Percentiles rank a stretch among this genome's conserved stretches.
Evolutionary conservation across 345 rosid species (phyloP).

Genomic region (Lepidium aucheri): DNA sequence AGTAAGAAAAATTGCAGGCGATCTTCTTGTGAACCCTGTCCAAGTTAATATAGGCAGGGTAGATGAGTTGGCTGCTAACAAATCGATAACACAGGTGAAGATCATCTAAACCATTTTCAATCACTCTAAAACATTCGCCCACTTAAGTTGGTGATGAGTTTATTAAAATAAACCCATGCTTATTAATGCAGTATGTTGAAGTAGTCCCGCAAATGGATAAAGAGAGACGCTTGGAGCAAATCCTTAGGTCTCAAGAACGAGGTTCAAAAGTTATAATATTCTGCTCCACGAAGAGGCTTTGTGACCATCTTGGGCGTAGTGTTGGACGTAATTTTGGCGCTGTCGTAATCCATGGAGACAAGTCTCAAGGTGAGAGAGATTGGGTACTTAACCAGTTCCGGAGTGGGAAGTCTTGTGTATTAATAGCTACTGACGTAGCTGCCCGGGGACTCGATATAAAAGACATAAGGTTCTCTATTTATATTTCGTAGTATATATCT

Average conservation of each 20-base stretch:
- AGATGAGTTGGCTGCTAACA: constrained; percentile 94
- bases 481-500: not conserved
- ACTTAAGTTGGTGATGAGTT: constrained; percentile 8
- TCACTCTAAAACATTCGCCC: not conserved
- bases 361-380: constrained; percentile 94
- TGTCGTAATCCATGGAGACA: constrained; percentile 89
- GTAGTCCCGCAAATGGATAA: constrained; percentile 89
- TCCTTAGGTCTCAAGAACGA: constrained; percentile 79
- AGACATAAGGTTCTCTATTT: constrained; percentile 66
- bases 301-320: constrained; percentile 85
- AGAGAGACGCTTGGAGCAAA: constrained; percentile 87
- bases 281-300: constrained; percentile 84
- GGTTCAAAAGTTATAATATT: constrained; percentile 88
- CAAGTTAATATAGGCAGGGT: constrained; percentile 97
- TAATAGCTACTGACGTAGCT: constrained; percentile 98
- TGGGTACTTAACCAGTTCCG: constrained; percentile 91
- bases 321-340: constrained; percentile 85
- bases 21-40: constrained; percentile 84
- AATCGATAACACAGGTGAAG: constrained; percentile 88
- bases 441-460: constrained; percentile 96
- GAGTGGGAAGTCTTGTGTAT: constrained; percentile 65
- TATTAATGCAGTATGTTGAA: constrained; percentile 66
- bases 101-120: not conserved
- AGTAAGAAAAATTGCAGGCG: constrained; percentile 83
- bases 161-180: not conserved